Base-by-base conservation (phyloP, 257 asterid species). In the Nicotiana undulata region DNA sequence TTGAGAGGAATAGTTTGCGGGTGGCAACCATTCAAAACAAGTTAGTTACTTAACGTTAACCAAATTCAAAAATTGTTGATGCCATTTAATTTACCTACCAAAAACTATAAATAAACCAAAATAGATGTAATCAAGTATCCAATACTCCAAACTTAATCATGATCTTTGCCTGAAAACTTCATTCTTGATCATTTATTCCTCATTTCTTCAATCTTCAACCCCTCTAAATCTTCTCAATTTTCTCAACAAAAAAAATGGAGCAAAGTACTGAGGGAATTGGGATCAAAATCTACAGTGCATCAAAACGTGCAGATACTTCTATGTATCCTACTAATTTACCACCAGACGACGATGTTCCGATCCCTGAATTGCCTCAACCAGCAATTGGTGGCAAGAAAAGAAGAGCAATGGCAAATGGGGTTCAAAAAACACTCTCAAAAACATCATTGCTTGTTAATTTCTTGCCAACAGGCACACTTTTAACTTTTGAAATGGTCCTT, bases 381-480 rank as follows among this genome's bases (percentile, higher is more conserved):
- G 5, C 40, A 22, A 13, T 10, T 3, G 84, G 84, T 32, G 92
- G 95, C 34, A 86, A 87, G 11, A 90, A 84, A 79, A 53, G 95
- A 17, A 86, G 92, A 4, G 90, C 91, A 0, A 40, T 95, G 51
- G 94, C 99, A 1, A 90, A 40, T 56, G 97, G 98, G 28, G 95
- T 95, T n/a, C 99, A 93, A 61, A 95, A 93, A 32, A 93, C 97
- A 0, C 92, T 95, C 26, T 92, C 97, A 1, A 92, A 95, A 81
- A 92, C 97, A 12, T 92, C 98, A 0, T 75, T 95, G 72, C 97
- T 95, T 0, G 93, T 91, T 46, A 93, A 95, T 85, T 95, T 95
- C 82, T 92, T 93, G 65, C 98, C 98, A 5, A 95, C 98, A 1
- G 98, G 98, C 22, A 95, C 99, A 15, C 97, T 95, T 15, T 91